Conservation (phyloP, 2,329 filamentous ascomycete genomes). For the Fusarium liriodendri region DNA sequence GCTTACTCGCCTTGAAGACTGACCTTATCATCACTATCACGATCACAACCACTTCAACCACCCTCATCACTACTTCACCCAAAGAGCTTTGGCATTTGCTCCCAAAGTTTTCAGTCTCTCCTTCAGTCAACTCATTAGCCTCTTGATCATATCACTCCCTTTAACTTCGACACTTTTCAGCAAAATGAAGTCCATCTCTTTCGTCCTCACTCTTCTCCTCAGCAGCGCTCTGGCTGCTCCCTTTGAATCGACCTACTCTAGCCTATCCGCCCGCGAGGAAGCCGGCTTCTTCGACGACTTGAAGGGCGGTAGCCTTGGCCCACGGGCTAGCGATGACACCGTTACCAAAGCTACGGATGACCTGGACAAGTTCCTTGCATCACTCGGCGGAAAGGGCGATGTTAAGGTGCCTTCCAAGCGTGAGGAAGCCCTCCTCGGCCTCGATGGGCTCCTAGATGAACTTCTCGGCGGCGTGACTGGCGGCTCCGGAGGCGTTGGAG, state of each 20-base stretch:
- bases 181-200: conserved; percentile 29
- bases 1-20: not conserved
- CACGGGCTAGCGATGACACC: not conserved
- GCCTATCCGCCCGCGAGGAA: conserved; percentile 15
- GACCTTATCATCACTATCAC: not conserved
- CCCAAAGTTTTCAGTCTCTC: not conserved
- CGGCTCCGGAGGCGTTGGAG: not conserved
- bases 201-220: conserved; percentile 13
- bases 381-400: not conserved
- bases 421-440: not conserved
- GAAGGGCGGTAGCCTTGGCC: not conserved
- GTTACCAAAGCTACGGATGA: not conserved
- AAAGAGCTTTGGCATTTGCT: not conserved
- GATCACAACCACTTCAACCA: not conserved
- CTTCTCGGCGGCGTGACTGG: not conserved
- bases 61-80: not conserved
- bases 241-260: conserved; percentile 11
- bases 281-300: conserved; percentile 2
- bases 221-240: conserved; percentile 17
- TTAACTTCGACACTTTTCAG: not conserved
- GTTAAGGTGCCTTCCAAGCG: not conserved
- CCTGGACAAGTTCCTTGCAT: not conserved
- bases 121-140: not conserved
- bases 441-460: not conserved
- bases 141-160: not conserved